phyloP scores from a whole-genome alignment of 805 yeast genomes.

The Osmozyma mogii region DNA sequence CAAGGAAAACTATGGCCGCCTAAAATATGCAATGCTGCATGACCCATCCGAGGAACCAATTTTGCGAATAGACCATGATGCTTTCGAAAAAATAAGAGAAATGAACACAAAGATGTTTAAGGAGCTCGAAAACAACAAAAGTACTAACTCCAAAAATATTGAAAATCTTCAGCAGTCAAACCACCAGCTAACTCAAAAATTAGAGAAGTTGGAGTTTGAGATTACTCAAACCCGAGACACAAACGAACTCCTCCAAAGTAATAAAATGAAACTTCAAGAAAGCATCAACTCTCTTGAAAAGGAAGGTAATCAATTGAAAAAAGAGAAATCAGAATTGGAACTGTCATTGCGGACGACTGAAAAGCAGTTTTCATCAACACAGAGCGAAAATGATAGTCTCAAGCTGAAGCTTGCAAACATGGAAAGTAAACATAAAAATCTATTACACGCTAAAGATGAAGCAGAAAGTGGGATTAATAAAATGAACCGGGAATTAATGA shows the following conservation, averaged over 20 bases:
- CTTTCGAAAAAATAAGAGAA: not conserved
- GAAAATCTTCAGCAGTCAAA: constrained; percentile 31
- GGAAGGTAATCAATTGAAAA: constrained; percentile 4
- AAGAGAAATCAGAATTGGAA: constrained; percentile 26
- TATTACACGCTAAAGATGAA: constrained; percentile 47
- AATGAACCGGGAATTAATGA: constrained; percentile 77
- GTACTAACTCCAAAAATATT: constrained; percentile 18
- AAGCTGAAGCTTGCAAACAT: constrained; percentile 23
- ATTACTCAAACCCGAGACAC: too few relatives aligned
- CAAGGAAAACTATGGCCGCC: constrained; percentile 59
- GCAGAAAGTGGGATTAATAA: constrained; percentile 87
- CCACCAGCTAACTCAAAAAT: constrained; percentile 13
- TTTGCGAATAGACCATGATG: not conserved
- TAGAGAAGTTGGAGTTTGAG: constrained; percentile 8
- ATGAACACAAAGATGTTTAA: not conserved
- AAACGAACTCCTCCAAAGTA: constrained; percentile 11
- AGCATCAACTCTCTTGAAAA: constrained; percentile 1
- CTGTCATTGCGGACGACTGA: too few relatives aligned
- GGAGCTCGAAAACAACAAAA: not conserved
- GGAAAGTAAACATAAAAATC: too few relatives aligned
- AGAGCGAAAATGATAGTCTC: constrained; percentile 15
- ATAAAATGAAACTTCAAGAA: constrained; percentile 1
- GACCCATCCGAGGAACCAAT: constrained; percentile 42
- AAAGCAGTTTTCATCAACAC: constrained; percentile 8
- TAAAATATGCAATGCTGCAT: constrained; percentile 61